Evolutionary conservation across 2,329 filamentous ascomycete species (phyloP), one percentile per base, ranked within the genome.

Genomic region (Penicillium sp.): DNA sequence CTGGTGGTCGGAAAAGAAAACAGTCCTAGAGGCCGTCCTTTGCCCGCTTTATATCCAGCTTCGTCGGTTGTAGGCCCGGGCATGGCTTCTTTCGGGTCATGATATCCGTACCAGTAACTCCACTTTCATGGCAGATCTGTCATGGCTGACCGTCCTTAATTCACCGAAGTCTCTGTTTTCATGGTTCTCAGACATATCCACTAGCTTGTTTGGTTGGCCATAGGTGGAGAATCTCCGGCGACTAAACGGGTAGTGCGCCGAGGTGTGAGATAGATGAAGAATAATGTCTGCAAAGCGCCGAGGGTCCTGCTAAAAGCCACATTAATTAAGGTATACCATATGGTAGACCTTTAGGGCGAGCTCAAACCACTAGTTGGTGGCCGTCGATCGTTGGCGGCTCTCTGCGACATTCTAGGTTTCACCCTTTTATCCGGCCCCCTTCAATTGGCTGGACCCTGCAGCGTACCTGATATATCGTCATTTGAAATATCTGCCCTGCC

Each of bases 241-340:
- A 61, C 57, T 50, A 56, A 59, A 63, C 66, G 59, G 62, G 59
- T 37, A 56, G 29, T 53, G 43, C 50, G 48, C 63, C 43, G 54
- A 56, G 60, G 70, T 72, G 57, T 60, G 66, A 65, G 61, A 67
- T 72, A 70, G 55, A 72, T 72, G 68, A 69, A 62, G 46, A 26
- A 53, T 46, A 54, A 43, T 53, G 56, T 55, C 27, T 46, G 50
- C 48, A 63, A 61, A 50, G 33, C 57, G 60, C 52, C 43, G 47
- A 50, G 51, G 27, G 37, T 21, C 55, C 54, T 59, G 50, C 49
- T 58, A 50, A 8, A 43, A 27, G 29, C 16, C 59, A 44, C 55
- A 50, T 55, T 56, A 54, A 63, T 63, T 61, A 61, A 19, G 19
- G 19, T 19, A 19, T 19, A 19, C 19, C 19, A 19, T 19, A 1